Base-by-base conservation (phyloP, 306 rosid genomes). In the Ormosia emarginata region DNA sequence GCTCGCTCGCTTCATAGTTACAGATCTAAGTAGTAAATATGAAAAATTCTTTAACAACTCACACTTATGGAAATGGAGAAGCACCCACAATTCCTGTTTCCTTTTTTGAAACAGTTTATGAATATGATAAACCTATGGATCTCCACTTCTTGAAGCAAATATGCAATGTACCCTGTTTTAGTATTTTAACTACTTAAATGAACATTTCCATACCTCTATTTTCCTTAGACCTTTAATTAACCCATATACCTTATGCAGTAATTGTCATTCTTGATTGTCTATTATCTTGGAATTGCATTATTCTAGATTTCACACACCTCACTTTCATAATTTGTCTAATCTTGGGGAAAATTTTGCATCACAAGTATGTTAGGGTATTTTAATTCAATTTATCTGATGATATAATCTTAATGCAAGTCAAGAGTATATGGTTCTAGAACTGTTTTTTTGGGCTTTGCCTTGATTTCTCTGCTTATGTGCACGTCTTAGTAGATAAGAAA, bases 281-380 rank as follows among this genome's bases (percentile, higher is more conserved):
- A 62, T 57, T 49, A 50, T 78, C 37, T 75, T 91, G 88, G 85
- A 90, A 67, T 89, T 95, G 85, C 98, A 93, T 85, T 92, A 88
- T 71, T 71, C 96, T 78, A 98, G 99, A 75, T 95, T 93, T 84
- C 86, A 72, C 88, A 90, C 94, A 2, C 91, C 88, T 77, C 91
- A 93, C 78, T 88, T 89, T 88, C 99, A 95, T 87, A 95, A 95
- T 86, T 89, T 95, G 78, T 92, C 98, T 79, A 92, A 93, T 62
- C 97, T 95, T 74, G 92, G 86, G 83, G 88, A 84, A 71, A 90
- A 79, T 81, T 94, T 95, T 67, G 97, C 90, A 55, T 85, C 85
- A 56, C 96, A 92, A 78, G 99, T 95, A 90, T 62, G 91, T 70
- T 66, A 44, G 24, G 36, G 46, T 57, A 49, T 86, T 61, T 79